phyloP scores from a whole-genome alignment of 164 flowering plant species.

The Taxillus chinensis region DNA sequence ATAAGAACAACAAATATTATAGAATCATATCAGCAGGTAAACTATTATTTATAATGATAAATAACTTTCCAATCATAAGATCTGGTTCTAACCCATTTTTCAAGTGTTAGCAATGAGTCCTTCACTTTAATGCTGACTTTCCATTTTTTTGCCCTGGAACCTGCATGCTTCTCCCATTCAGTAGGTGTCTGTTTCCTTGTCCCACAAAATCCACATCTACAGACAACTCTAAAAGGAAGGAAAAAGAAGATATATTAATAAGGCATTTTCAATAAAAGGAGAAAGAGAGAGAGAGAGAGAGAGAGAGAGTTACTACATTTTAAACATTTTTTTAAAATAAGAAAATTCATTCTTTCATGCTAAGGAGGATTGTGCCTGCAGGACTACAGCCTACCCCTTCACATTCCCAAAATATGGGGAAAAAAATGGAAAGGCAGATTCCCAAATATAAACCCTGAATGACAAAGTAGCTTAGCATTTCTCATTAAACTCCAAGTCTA shows the following conservation, averaged over 20 bases:
- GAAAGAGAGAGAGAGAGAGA: too few species aligned
- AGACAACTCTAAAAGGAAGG: neutral
- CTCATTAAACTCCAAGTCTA: too few species aligned
- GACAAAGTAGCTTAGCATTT: too few species aligned
- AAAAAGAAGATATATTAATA: neutral
- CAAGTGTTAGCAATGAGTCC: neutral
- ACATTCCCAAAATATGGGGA: too few species aligned
- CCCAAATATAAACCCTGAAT: too few species aligned
- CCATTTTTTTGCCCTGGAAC: constrained; percentile 6
- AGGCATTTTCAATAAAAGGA: too few species aligned
- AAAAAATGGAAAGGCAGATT: too few species aligned
- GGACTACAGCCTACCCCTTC: too few species aligned
- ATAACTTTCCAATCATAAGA: neutral
- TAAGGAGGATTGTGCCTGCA: too few species aligned
- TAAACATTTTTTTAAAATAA: too few species aligned
- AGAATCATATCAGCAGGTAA: neutral
- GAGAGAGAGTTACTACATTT: too few species aligned
- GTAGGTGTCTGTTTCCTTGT: constrained; percentile 5
- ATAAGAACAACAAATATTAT: neutral
- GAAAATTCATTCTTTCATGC: too few species aligned
- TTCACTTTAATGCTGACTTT: constrained; percentile 4
- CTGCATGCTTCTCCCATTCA: constrained; percentile 4
- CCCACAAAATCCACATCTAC: neutral
- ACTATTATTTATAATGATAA: neutral
- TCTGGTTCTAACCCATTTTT: neutral